Evolutionary conservation across 2,329 filamentous ascomycete species (phyloP), one percentile per base, ranked within the genome.

Genomic region (Pyrenophora teres): DNA sequence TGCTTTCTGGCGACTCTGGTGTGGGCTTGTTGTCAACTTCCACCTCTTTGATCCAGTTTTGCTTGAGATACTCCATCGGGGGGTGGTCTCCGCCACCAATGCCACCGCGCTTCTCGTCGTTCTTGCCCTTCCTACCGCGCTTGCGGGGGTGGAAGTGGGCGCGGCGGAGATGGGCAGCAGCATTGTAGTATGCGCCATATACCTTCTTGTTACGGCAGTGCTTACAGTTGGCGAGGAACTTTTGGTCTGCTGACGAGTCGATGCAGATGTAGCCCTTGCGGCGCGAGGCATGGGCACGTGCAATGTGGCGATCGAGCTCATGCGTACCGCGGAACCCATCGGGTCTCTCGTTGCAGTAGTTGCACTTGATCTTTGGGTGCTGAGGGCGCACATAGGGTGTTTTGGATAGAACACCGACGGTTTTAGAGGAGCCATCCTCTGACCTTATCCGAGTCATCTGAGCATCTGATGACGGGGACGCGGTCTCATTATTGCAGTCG

Each of bases 141-240:
- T 83, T 82, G 60, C 82, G 81, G 1, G 83, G 87, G 68, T 88
- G 89, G 80, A 97, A 97, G 71, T 97, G 93, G 0, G 88, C 88
- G 42, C 93, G 86, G 36, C 92, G 84, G 7, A 97, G 81, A 70
- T 97, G 93, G 0, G 92, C 93, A 0, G 92, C 92, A 0, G 92
- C 93, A 65, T 97, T 97, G 76, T 97, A 97, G 76, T 97, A 94
- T 13, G 89, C 90, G 3, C 89, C 89, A 64, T 97, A 97, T 52
- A 84, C 82, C 78, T 96, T 97, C 48, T 82, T 77, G 38, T 82
- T 81, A 41, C 81, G 82, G 73, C 93, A 97, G 40, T 89, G 84
- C 74, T 96, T 96, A 83, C 92, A 97, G 61, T 88, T 88, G 43
- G 80, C 78, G 30, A 97, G 82, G 35, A 92, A 87, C 74, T 82